A percentile compares a stretch with the other conserved stretches of the same genome.
These are phyloP conservation scores for Licmophora abbreviata DNA, from an alignment of 108 stramenopile genomes.

Conservation along the genomic window DNA sequence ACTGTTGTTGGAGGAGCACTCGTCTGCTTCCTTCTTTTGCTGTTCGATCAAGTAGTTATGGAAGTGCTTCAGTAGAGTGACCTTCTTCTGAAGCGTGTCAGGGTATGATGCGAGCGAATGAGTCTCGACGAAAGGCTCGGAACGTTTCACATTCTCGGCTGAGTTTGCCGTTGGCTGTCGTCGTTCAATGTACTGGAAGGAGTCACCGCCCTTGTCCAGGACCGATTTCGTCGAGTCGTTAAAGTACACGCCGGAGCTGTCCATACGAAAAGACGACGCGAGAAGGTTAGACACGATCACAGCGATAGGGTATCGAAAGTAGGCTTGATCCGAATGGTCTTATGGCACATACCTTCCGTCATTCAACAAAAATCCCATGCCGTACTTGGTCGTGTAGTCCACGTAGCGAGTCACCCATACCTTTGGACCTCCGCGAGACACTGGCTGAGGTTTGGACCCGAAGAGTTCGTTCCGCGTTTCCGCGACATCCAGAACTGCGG, in stretches of 20 bases:
- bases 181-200: slow-evolving; percentile 90
- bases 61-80: slow-evolving; percentile 93
- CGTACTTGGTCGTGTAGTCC: slow-evolving; percentile 98
- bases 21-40: slow-evolving; percentile 61
- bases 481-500: slow-evolving; percentile 5
- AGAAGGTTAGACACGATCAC: not conserved
- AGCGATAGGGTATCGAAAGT: not conserved
- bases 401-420: slow-evolving; percentile 94
- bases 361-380: slow-evolving; percentile 91
- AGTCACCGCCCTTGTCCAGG: slow-evolving; percentile 67
- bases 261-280: slow-evolving; percentile 2
- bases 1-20: slow-evolving; percentile 19
- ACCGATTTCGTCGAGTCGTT: slow-evolving; percentile 96
- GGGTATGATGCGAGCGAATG: slow-evolving; percentile 81
- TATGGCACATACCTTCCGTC: slow-evolving; percentile 81
- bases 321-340: slow-evolving; percentile 2
- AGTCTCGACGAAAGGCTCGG: slow-evolving; percentile 30
- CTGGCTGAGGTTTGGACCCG: slow-evolving; percentile 20
- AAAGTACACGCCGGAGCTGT: slow-evolving; percentile 94
- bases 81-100: slow-evolving; percentile 86
- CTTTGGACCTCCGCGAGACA: slow-evolving; percentile 32
- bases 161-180: slow-evolving; percentile 24
- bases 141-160: slow-evolving; percentile 14
- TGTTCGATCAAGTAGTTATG: slow-evolving; percentile 93
- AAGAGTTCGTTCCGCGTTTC: not conserved